phyloP scores from a whole-genome alignment of 306 rosid species.

The Geum urbanum region DNA sequence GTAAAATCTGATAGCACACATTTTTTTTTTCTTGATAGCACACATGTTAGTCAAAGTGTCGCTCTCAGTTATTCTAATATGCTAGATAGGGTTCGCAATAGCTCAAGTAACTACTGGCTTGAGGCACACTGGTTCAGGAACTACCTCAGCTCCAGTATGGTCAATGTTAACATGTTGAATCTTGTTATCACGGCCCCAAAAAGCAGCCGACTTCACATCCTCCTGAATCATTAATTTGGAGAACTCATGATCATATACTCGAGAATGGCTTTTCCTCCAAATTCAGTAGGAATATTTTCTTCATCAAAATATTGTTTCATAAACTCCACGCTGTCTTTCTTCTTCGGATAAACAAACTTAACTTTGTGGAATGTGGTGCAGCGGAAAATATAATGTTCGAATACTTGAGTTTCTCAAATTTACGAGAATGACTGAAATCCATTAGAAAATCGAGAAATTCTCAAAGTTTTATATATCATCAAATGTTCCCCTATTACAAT shows the following conservation, averaged over 20 bases:
- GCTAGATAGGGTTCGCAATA: not conserved
- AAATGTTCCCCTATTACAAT: too few species aligned
- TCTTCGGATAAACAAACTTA: conserved; percentile 74
- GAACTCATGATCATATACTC: conserved; percentile 66
- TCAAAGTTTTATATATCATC: too few species aligned
- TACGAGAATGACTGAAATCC: too few species aligned
- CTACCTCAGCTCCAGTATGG: conserved; percentile 45
- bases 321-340: conserved; percentile 74
- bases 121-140: conserved; percentile 31
- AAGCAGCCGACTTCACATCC: conserved; percentile 59
- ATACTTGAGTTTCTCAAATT: too few species aligned
- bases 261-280: conserved; percentile 72
- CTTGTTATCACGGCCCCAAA: conserved; percentile 53
- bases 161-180: conserved; percentile 31
- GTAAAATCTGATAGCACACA: not conserved
- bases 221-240: conserved; percentile 65
- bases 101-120: conserved; percentile 21
- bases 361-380: conserved; percentile 90
- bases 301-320: conserved; percentile 75
- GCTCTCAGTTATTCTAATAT: conserved; percentile 3
- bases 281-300: conserved; percentile 74
- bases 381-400: too few species aligned
- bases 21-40: too few species aligned
- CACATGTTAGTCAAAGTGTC: not conserved
- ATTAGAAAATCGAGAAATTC: too few species aligned